Conservation (phyloP, 2,329 filamentous ascomycete genomes). For the Zymoseptoria tritici region DNA sequence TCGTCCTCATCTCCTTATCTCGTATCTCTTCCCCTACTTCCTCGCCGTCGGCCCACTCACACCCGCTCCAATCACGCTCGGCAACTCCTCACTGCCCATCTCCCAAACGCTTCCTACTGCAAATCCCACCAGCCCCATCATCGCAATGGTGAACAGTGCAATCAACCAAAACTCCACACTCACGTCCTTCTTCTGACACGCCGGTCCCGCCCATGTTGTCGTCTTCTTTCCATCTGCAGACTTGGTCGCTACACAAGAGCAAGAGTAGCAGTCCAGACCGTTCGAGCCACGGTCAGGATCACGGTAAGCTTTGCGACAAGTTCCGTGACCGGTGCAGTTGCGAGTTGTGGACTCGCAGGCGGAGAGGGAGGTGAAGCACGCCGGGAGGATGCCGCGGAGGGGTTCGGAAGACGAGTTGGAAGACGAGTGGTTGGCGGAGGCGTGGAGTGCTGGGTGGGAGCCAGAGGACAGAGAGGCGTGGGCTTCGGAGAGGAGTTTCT, state of each 20-base stretch:
- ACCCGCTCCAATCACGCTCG: conserved; percentile 91
- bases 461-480: conserved; percentile 16
- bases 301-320: conserved; percentile 62
- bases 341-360: conserved; percentile 63
- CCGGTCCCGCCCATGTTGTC: conserved; percentile 72
- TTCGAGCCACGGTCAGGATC: conserved; percentile 37
- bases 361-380: conserved; percentile 66
- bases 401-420: conserved; percentile 29
- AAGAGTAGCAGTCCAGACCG: conserved; percentile 61
- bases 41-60: conserved; percentile 65
- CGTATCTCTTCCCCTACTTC: conserved; percentile 11
- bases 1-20: background rate
- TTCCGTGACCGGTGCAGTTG: conserved; percentile 75
- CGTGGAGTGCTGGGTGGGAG: conserved; percentile 22
- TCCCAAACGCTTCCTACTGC: conserved; percentile 71
- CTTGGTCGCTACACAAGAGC: conserved; percentile 61
- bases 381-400: conserved; percentile 51
- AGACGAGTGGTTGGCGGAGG: conserved; percentile 26
- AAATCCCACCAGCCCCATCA: conserved; percentile 61
- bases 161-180: conserved; percentile 87
- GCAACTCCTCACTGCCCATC: conserved; percentile 80
- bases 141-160: conserved; percentile 61
- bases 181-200: conserved; percentile 87
- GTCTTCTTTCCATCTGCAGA: conserved; percentile 50
- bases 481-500: conserved; percentile 15